phyloP scores from a whole-genome alignment of 116 monocot species.

The Zostera marina region DNA sequence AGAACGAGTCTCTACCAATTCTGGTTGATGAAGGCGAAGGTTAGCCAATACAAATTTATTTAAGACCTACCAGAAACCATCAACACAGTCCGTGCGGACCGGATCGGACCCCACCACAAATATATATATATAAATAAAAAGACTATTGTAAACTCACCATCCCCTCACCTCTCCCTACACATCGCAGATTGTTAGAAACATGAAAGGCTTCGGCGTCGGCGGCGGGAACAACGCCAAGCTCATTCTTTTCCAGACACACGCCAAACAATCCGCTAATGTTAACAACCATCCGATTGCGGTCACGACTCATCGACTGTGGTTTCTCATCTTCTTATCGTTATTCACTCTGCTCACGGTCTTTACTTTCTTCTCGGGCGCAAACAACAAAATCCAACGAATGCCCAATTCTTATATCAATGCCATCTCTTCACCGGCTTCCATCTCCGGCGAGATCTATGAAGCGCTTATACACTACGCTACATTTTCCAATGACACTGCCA shows the following conservation, averaged over 20 bases:
- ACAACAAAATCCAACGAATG: constrained; percentile 4
- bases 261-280: not conserved
- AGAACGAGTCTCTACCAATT: too few species aligned
- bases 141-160: too few species aligned
- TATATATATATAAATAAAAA: too few species aligned
- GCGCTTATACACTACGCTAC: constrained; percentile 62
- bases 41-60: too few species aligned
- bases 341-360: constrained; percentile 24
- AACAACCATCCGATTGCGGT: not conserved
- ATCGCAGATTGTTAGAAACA: not conserved
- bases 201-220: not conserved
- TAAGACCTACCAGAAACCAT: too few species aligned
- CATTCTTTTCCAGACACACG: not conserved
- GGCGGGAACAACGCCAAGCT: not conserved
- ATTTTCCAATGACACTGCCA: constrained; percentile 16
- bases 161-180: too few species aligned
- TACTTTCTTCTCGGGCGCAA: constrained; percentile 13
- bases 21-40: too few species aligned
- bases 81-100: too few species aligned
- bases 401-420: not conserved
- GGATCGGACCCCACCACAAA: too few species aligned
- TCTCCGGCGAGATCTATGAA: constrained; percentile 22
- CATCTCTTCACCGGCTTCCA: not conserved
- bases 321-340: constrained; percentile 36
- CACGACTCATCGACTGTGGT: constrained; percentile 26